These are phyloP conservation scores for Metschnikowia borealis DNA, from an alignment of 805 yeast genomes.

Conservation along the genomic window DNA sequence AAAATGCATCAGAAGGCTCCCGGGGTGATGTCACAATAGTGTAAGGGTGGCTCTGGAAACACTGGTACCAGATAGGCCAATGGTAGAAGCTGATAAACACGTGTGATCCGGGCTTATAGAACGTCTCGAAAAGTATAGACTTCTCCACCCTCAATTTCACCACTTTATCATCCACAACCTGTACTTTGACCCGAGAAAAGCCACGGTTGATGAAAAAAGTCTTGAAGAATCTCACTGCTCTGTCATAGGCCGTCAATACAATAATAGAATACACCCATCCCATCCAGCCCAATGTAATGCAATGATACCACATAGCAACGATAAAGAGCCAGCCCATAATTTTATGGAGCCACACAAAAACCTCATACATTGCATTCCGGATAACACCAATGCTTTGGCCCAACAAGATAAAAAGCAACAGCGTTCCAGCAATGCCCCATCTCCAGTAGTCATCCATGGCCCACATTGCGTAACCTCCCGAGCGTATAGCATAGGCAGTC, in stretches of 20 bases:
- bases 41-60: constrained; percentile 19
- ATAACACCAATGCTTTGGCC: constrained; percentile 14
- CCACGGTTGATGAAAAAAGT: constrained; percentile 16
- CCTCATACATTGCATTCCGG: constrained; percentile 14
- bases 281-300: constrained; percentile 18
- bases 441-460: constrained; percentile 16
- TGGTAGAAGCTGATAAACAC: constrained; percentile 17
- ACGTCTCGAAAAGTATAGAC: constrained; percentile 10
- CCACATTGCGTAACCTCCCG: constrained; percentile 15
- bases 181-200: constrained; percentile 6
- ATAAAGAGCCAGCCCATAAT: constrained; percentile 17
- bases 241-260: constrained; percentile 15
- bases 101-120: constrained; percentile 15
- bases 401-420: constrained; percentile 13
- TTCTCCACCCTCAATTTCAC: constrained; percentile 16
- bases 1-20: constrained; percentile 10
- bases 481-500: constrained; percentile 16
- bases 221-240: constrained; percentile 13
- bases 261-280: constrained; percentile 19
- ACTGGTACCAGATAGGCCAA: constrained; percentile 18
- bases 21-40: constrained; percentile 15
- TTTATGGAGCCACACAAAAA: constrained; percentile 14
- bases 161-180: constrained; percentile 11
- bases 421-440: constrained; percentile 18
- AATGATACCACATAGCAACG: constrained; percentile 20